Base-by-base conservation (phyloP, 495 filamentous ascomycete species). In the Cryomyces minteri region DNA sequence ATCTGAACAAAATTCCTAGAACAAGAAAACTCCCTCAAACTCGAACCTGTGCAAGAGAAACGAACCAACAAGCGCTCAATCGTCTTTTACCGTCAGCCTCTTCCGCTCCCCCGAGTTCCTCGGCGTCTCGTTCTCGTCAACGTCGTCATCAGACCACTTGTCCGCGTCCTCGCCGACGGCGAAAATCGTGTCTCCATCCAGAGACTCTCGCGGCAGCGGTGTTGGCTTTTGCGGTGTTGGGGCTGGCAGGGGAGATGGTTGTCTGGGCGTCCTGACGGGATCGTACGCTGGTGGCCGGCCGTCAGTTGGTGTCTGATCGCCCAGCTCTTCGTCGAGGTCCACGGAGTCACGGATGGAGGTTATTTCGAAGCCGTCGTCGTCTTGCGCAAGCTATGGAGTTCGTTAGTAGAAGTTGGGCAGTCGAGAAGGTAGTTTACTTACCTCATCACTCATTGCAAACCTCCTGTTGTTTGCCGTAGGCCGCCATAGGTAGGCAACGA, bases 381-480 rank as follows among this genome's bases (percentile, higher is more conserved):
- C 88, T 73, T 95, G 90, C 5, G 92, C 90, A 56, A 99, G 77
- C 77, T 81, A 43, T 5, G 32, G 51, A 43, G 6, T 29, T 9
- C 25, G 29, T 32, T 37, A 31, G 53, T 69, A 31, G 69, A 2
- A 25, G 18, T 62, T 32, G 59, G 37, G 7, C 36, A 18, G 4
- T 4, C 40, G 30, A 32, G 28, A 38, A 45, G n/a, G 4, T 6
- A 33, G 11, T 33, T 39, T 12, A 40, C 65, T 54, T 68, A 78
- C 77, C 76, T 98, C 90, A 54, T 99, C 90, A 64, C 82, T 88
- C 90, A 99, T 99, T 32, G 90, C 90, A 57, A 99, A 99, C 48
- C 90, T 74, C 53, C 88, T 71, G 65, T 99, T 99, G 62, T 99
- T 96, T 36, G 78, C 88, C 25, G 90, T 95, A 31, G 90, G 90